Base-by-base conservation (phyloP, 2,329 filamentous ascomycete species). In the Colletotrichum tropicicola region DNA sequence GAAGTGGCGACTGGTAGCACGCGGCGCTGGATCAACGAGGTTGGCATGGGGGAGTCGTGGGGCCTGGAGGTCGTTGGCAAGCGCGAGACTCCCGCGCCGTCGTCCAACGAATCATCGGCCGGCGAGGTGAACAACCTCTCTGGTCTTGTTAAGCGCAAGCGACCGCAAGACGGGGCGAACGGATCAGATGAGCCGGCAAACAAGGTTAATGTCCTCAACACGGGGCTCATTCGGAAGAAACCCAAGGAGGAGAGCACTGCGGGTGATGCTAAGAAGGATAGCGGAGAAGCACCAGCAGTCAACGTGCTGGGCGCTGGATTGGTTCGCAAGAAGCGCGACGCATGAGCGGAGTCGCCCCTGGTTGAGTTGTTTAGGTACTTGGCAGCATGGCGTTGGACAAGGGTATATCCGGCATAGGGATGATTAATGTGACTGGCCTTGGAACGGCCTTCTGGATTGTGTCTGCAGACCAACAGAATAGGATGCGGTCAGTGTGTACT, bases 21-120 rank as follows among this genome's bases (percentile, higher is more conserved):
- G 3, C 79, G 77, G 54, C 87, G 91, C 56, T 96, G 92, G 92
- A 82, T 89, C 44, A 83, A 83, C 13, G 91, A 95, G 71, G 87
- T 91, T 1, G 85, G 85, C 15, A 79, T 82, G 60, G 83, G 84
- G 0, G 75, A 80, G 1, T 70, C 74, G 19, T 90, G 87, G 87
- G 85, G 85, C 0, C 72, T 82, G 8, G 75, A 78, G 0, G 77
- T 90, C 2, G 73, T 76, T 4, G 89, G 89, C 0, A 76, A 72
- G 30, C 75, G 76, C 30, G 74, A 75, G 30, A 55, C 72, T 10
- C 68, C 73, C 8, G 61, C 64, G 6, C 52, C 25, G 5, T 28
- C 21, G 7, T 55, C 52, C 17, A 59, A 59, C 27, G 68, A 47
- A 4, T 64, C 51, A 12, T 64, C 65, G 4, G 60, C 43, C 8